Evolutionary conservation across 805 yeast genomes (phyloP).

Genomic region (Candida ficus): DNA sequence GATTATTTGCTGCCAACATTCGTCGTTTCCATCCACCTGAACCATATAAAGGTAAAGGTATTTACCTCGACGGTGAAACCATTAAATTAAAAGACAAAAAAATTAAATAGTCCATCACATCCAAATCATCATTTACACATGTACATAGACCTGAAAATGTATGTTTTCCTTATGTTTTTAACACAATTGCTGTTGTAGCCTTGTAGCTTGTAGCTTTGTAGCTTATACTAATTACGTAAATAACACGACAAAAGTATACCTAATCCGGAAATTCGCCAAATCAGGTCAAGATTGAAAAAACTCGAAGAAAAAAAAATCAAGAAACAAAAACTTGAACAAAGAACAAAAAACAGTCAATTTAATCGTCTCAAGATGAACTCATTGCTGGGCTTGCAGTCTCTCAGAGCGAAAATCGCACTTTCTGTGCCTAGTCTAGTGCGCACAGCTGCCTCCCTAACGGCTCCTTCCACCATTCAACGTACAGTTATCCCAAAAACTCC

Average conservation of each 20-base stretch:
- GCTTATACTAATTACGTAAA: too few species aligned
- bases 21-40: constrained; percentile 92
- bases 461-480: constrained; percentile 29
- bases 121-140: background rate
- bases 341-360: background rate
- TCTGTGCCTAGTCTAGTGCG: constrained; percentile 25
- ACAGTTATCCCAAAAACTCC: constrained; percentile 39
- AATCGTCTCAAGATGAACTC: too few species aligned
- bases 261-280: background rate
- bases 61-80: constrained; percentile 87
- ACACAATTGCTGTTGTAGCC: too few species aligned
- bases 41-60: constrained; percentile 98
- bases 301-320: background rate
- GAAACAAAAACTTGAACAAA: background rate
- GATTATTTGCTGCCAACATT: constrained; percentile 80
- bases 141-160: constrained; percentile 1
- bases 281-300: background rate
- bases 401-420: constrained; percentile 12
- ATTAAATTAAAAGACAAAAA: constrained; percentile 87
- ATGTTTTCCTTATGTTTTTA: background rate
- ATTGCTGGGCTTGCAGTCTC: constrained; percentile 11
- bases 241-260: background rate
- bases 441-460: constrained; percentile 31
- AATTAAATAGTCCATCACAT: constrained; percentile 57
- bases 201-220: too few species aligned